Evolutionary conservation across 441 rosid species (phyloP).

Genomic region (Populus hybrid): DNA sequence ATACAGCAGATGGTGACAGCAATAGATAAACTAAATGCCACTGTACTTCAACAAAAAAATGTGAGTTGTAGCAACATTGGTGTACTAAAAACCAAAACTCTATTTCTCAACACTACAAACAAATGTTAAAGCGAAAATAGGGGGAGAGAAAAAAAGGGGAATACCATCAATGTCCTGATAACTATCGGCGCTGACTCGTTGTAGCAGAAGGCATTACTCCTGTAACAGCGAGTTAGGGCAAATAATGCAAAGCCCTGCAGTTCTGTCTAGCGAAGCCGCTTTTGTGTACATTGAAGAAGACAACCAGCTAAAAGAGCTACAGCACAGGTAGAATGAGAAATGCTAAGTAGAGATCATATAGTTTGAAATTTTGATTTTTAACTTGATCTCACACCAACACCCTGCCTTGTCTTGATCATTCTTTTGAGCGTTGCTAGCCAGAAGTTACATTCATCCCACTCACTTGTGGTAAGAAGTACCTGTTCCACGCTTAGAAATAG

Average conservation of each 20-base stretch:
- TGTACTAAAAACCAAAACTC: conserved; percentile 19
- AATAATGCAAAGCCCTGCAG: conserved; percentile 24
- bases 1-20: background rate
- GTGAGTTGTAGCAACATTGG: conserved; percentile 12
- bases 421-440: conserved; percentile 95
- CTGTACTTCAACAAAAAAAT: conserved; percentile 3
- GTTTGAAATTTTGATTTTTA: conserved; percentile 20
- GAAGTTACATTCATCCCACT: conserved; percentile 99
- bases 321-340: conserved; percentile 11
- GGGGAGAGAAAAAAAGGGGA: background rate
- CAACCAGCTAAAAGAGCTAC: conserved; percentile 10
- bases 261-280: conserved; percentile 14
- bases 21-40: background rate
- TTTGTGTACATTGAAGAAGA: conserved; percentile 26
- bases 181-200: conserved; percentile 27
- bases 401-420: conserved; percentile 91
- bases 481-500: conserved; percentile 22
- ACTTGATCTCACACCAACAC: conserved; percentile 50
- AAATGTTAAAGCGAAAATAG: background rate
- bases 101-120: conserved; percentile 23
- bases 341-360: background rate
- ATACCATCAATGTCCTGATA: conserved; percentile 23
- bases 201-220: conserved; percentile 11
- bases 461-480: conserved; percentile 88
- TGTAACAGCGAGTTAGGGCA: conserved; percentile 13